These are phyloP conservation scores for Melampsora allii-populina DNA, from an alignment of 1,284 basidiomycete species.

Conservation along the genomic window DNA sequence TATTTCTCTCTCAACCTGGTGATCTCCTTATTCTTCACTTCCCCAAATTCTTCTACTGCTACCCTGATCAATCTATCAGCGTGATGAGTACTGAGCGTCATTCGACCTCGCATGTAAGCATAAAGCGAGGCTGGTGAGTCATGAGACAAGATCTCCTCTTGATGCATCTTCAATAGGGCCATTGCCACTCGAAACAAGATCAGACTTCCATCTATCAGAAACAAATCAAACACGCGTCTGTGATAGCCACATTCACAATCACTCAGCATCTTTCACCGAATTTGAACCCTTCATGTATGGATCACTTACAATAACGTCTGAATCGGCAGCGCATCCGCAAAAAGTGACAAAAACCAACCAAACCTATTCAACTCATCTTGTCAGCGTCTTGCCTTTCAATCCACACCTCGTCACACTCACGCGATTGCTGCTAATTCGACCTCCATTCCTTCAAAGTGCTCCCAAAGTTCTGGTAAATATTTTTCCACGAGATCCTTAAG, in stretches of 20 bases:
- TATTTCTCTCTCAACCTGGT: background rate
- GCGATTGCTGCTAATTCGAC: constrained; percentile 91
- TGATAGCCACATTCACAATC: constrained; percentile 54
- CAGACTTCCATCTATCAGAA: constrained; percentile 83
- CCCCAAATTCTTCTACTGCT: constrained; percentile 31
- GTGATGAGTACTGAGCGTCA: constrained; percentile 87
- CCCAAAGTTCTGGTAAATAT: constrained; percentile 68
- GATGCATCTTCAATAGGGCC: constrained; percentile 76
- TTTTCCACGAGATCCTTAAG: constrained; percentile 80
- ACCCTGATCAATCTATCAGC: constrained; percentile 85
- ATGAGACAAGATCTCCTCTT: constrained; percentile 74
- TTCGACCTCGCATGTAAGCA: constrained; percentile 68
- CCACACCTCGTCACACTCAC: background rate
- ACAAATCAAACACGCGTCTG: constrained; percentile 62
- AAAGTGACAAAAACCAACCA: constrained; percentile 95
- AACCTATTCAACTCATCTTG: constrained; percentile 56
- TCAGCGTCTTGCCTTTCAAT: background rate
- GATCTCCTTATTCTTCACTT: constrained; percentile 25
- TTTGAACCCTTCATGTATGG: constrained; percentile 13
- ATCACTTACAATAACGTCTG: constrained; percentile 61
- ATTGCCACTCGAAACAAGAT: constrained; percentile 73
- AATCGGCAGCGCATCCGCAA: constrained; percentile 92
- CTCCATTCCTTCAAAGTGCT: constrained; percentile 72
- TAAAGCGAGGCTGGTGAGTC: constrained; percentile 82
- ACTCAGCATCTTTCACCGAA: background rate